These are phyloP conservation scores for Deuterostichococcus epilithicus DNA, from an alignment of 139 green algal genomes.

Conservation along the genomic window DNA sequence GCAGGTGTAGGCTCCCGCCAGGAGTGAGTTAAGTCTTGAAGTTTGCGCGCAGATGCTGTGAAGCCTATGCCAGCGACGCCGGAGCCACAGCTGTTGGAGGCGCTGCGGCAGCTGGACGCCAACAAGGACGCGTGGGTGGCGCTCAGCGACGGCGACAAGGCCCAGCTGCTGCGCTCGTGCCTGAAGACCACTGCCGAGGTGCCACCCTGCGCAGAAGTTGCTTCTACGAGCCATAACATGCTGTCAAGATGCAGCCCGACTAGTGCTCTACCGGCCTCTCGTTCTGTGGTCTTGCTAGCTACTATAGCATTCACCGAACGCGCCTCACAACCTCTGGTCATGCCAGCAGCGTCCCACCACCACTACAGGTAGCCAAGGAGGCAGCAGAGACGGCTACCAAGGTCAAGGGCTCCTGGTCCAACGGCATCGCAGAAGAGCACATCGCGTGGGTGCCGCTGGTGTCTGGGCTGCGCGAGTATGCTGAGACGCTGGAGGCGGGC, in stretches of 20 bases:
- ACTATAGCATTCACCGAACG: not conserved
- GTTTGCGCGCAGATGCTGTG: not conserved
- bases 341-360: not conserved
- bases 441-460: slow-evolving; percentile 37
- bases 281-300: not conserved
- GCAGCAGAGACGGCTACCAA: slow-evolving; percentile 22
- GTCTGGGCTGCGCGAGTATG: slow-evolving; percentile 42
- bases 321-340: not conserved
- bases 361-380: slow-evolving; percentile 25
- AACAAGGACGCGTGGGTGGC: slow-evolving; percentile 38
- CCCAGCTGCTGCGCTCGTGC: slow-evolving; percentile 42
- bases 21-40: not conserved
- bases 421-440: slow-evolving; percentile 58
- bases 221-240: not conserved
- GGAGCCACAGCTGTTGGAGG: slow-evolving; percentile 22
- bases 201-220: too few species aligned
- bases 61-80: slow-evolving; percentile 24
- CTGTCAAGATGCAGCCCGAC: not conserved
- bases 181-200: slow-evolving; percentile 32
- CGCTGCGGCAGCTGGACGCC: slow-evolving; percentile 30
- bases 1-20: too few species aligned
- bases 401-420: slow-evolving; percentile 56
- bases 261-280: not conserved
- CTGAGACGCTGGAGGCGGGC: slow-evolving; percentile 38
- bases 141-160: slow-evolving; percentile 13